phyloP scores from a whole-genome alignment of 371 early-diverging fungal species.

The Mucor irregularis region DNA sequence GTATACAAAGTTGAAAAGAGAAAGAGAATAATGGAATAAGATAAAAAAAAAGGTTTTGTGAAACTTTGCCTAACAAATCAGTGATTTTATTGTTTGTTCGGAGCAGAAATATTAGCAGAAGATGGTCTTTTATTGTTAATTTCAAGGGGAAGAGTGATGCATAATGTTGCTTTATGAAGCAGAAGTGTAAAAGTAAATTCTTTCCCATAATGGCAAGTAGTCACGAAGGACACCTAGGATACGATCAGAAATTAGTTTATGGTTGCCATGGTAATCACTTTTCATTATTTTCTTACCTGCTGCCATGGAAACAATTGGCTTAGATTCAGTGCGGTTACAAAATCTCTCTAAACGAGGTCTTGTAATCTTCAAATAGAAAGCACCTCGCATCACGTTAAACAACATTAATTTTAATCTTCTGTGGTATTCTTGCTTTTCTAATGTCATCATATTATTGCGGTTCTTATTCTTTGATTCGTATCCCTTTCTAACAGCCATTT shows the following conservation, averaged over 20 bases:
- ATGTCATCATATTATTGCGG: slow-evolving; percentile 43
- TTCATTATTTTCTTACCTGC: slow-evolving; percentile 22
- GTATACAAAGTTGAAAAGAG: neutral
- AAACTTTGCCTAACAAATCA: too few species aligned
- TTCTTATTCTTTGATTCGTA: slow-evolving; percentile 26
- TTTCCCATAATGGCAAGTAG: slow-evolving; percentile 94
- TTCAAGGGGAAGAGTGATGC: neutral
- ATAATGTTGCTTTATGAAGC: slow-evolving; percentile 27
- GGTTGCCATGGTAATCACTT: neutral
- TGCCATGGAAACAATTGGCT: slow-evolving; percentile 45
- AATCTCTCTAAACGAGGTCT: slow-evolving; percentile 51
- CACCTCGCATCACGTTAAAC: slow-evolving; percentile 84
- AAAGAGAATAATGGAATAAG: neutral
- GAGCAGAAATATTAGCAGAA: neutral
- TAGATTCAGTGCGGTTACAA: slow-evolving; percentile 45
- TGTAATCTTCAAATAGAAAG: slow-evolving; percentile 81
- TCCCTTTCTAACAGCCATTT: slow-evolving; percentile 37
- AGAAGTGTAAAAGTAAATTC: slow-evolving; percentile 84
- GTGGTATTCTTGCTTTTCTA: slow-evolving; percentile 80
- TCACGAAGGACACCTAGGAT: slow-evolving; percentile 76
- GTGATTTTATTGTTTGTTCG: neutral
- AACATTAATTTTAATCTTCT: slow-evolving; percentile 70
- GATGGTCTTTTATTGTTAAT: neutral
- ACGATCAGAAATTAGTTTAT: slow-evolving; percentile 38
- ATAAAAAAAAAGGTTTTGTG: neutral